Percentiles rank a stretch among this genome's conserved stretches.
These are phyloP conservation scores for Teratosphaeria nubilosa DNA, from an alignment of 2,329 filamentous ascomycete genomes.

Conservation along the genomic window DNA sequence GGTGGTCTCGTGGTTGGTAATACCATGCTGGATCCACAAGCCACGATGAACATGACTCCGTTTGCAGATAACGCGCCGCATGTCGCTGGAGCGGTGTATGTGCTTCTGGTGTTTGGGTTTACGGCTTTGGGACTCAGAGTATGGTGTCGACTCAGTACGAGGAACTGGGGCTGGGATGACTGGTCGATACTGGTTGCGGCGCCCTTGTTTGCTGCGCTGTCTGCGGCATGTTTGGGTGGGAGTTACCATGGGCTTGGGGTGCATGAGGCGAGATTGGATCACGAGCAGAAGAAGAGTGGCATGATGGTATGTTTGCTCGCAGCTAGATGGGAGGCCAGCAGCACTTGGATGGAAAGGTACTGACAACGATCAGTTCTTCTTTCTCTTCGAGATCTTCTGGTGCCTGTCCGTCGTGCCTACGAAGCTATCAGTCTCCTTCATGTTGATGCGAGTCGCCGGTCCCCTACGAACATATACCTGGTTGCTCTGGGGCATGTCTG, in stretches of 20 bases:
- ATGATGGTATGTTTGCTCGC: background rate
- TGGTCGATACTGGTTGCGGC: slow-evolving; percentile 20
- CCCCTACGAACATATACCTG: slow-evolving; percentile 19
- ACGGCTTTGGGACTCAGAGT: background rate
- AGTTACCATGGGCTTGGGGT: slow-evolving; percentile 26
- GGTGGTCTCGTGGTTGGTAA: background rate
- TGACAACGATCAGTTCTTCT: slow-evolving; percentile 24
- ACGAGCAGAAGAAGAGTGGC: slow-evolving; percentile 13
- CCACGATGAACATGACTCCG: background rate
- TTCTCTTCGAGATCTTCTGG: slow-evolving; percentile 29
- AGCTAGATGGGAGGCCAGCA: background rate
- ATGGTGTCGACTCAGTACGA: background rate
- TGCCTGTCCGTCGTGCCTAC: slow-evolving; percentile 27
- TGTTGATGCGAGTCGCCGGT: slow-evolving; percentile 25
- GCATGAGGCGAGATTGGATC: slow-evolving; percentile 16
- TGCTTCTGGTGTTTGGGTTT: slow-evolving; percentile 1
- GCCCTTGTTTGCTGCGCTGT: slow-evolving; percentile 18
- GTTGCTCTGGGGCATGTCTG: slow-evolving; percentile 21
- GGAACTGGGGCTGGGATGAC: slow-evolving; percentile 22
- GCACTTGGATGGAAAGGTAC: background rate
- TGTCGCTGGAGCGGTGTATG: background rate
- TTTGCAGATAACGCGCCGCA: background rate
- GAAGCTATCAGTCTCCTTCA: slow-evolving; percentile 29
- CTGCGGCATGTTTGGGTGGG: slow-evolving; percentile 19
- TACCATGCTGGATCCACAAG: background rate